These are phyloP conservation scores for Vachellia collinsii DNA, from an alignment of 306 rosid species.

Conservation along the genomic window DNA sequence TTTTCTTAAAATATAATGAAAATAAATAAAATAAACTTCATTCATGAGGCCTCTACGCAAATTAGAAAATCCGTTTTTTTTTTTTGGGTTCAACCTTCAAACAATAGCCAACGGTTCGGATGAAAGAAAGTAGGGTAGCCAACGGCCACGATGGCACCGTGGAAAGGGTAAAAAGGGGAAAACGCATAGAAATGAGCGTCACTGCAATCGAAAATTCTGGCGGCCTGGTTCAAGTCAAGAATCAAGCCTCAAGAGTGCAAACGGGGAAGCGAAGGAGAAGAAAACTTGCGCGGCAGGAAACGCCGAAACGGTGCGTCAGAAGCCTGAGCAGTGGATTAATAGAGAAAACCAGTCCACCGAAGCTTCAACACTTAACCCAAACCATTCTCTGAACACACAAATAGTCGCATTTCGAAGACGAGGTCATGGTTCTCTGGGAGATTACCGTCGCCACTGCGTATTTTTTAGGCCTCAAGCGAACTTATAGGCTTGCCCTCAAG, in stretches of 20 bases:
- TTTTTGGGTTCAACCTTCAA: neutral
- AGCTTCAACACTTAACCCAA: neutral
- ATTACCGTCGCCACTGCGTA: slow-evolving; percentile 90
- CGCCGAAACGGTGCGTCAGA: slow-evolving; percentile 31
- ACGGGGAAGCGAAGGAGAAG: neutral
- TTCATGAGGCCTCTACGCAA: neutral
- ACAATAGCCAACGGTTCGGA: slow-evolving; percentile 30
- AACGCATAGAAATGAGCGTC: neutral
- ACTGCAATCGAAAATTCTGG: slow-evolving; percentile 44
- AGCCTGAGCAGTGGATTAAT: neutral
- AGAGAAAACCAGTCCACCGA: neutral
- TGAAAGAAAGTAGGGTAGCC: neutral
- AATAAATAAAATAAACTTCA: neutral
- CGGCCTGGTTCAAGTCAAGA: slow-evolving; percentile 20
- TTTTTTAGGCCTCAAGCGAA: slow-evolving; percentile 86
- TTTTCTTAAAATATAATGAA: neutral
- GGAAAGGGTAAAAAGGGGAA: neutral
- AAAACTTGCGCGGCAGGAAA: slow-evolving; percentile 59
- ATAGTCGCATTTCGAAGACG: slow-evolving; percentile 1
- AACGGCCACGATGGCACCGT: slow-evolving; percentile 31
- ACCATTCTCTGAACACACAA: neutral
- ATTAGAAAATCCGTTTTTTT: too few species aligned
- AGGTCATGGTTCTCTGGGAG: slow-evolving; percentile 94
- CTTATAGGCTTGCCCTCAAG: slow-evolving; percentile 73
- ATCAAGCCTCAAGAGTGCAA: slow-evolving; percentile 6